These are phyloP conservation scores for Clarireedia homoeocarpa DNA, from an alignment of 2,329 filamentous ascomycete species.

Conservation along the genomic window DNA sequence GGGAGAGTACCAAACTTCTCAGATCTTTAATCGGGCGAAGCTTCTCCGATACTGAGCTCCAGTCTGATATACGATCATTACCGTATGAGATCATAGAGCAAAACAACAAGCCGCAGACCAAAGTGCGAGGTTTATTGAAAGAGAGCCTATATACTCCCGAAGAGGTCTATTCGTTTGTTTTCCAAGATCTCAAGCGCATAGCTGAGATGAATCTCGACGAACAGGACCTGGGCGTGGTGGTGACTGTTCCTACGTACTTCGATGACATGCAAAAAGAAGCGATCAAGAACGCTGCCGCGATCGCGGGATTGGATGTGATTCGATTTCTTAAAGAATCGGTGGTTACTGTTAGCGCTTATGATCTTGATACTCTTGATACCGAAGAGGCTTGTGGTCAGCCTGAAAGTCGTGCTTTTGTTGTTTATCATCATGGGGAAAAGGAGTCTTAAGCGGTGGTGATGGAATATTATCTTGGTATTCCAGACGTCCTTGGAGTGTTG, in stretches of 20 bases:
- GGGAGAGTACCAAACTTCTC: no score
- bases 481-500: constrained; percentile 6
- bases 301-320: constrained; percentile 63
- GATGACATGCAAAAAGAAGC: constrained; percentile 69
- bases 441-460: constrained; percentile 10
- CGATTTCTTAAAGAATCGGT: constrained; percentile 71
- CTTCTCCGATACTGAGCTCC: no score
- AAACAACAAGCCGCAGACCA: no score
- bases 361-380: constrained; percentile 29
- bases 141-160: neutral
- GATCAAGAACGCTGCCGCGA: constrained; percentile 65
- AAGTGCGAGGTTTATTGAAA: neutral
- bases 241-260: constrained; percentile 68
- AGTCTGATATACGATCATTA: no score
- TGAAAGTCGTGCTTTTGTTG: neutral
- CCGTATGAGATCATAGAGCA: no score
- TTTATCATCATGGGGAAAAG: constrained; percentile 8
- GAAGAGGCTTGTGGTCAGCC: no score
- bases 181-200: constrained; percentile 11
- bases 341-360: constrained; percentile 62
- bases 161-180: constrained; percentile 6
- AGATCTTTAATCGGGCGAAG: no score
- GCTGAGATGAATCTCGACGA: constrained; percentile 4
- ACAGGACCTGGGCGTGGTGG: constrained; percentile 35
- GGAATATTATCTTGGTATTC: constrained; percentile 6